Percentiles rank a stretch among this genome's conserved stretches.
Conservation (phyloP, 495 filamentous ascomycete species). For the Letharia lupina region DNA sequence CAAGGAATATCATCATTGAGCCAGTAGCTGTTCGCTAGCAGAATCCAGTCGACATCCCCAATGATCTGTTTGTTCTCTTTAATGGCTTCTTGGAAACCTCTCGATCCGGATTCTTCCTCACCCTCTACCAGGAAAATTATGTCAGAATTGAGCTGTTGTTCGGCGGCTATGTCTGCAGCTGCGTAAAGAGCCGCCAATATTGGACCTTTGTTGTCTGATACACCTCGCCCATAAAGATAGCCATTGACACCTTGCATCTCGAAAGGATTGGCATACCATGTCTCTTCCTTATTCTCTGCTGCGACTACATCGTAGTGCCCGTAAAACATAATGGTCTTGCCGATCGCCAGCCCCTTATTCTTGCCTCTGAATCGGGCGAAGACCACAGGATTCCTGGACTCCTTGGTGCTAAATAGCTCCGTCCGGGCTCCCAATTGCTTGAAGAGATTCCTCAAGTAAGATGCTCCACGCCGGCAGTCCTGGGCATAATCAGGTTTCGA, state of each 20-base stretch:
- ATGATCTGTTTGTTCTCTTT: slow-evolving; percentile 71
- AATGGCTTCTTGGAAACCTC: slow-evolving; percentile 77
- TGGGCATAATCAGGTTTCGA: slow-evolving; percentile 72
- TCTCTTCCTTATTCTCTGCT: slow-evolving; percentile 64
- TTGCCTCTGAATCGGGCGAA: slow-evolving; percentile 78
- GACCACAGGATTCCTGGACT: slow-evolving; percentile 77
- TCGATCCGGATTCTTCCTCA: slow-evolving; percentile 90
- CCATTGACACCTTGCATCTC: slow-evolving; percentile 76
- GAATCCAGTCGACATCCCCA: slow-evolving; percentile 83
- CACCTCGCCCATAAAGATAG: slow-evolving; percentile 92
- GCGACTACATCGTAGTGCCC: slow-evolving; percentile 99
- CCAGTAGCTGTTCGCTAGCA: slow-evolving; percentile 97
- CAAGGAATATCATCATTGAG: slow-evolving; percentile 91
- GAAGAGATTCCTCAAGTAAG: slow-evolving; percentile 79
- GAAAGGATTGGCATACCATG: slow-evolving; percentile 85
- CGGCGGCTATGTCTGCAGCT: slow-evolving; percentile 73
- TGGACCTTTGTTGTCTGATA: slow-evolving; percentile 94
- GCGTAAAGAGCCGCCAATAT: slow-evolving; percentile 89
- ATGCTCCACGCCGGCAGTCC: slow-evolving; percentile 87
- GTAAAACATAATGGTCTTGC: slow-evolving; percentile 91
- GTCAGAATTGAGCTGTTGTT: slow-evolving; percentile 70
- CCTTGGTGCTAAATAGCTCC: slow-evolving; percentile 68
- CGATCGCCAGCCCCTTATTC: slow-evolving; percentile 41
- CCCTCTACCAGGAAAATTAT: slow-evolving; percentile 92
- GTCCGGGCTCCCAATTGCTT: slow-evolving; percentile 84